Percentiles rank a stretch among this genome's conserved stretches.
Conservation (phyloP, 352 stramenopile species). For the Thraustochytrium sp. region DNA sequence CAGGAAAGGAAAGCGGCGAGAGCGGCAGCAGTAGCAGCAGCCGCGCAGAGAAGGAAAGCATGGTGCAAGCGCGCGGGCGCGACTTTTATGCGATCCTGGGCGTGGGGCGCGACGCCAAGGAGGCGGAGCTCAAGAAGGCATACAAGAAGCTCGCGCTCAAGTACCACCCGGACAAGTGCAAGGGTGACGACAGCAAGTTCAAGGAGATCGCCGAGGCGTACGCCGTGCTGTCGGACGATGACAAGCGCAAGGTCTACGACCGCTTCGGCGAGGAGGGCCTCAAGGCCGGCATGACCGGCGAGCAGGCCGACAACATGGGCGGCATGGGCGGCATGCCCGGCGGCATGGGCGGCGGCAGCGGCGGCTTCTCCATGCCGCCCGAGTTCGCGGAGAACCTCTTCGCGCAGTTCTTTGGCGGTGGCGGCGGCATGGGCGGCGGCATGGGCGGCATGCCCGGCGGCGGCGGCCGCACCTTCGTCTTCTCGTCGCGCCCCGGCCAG, state of each 20-base stretch:
- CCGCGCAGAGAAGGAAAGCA: not conserved
- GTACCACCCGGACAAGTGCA: constrained; percentile 78
- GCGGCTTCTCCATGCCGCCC: constrained; percentile 19
- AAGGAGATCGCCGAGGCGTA: constrained; percentile 46
- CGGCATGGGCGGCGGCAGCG: not conserved
- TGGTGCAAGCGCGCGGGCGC: not conserved
- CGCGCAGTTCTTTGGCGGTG: constrained; percentile 73
- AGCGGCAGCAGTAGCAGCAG: not conserved
- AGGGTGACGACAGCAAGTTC: constrained; percentile 17
- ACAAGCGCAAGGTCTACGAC: constrained; percentile 84
- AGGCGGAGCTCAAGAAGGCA: constrained; percentile 85
- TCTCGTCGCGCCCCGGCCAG: not conserved
- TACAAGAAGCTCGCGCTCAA: constrained; percentile 90
- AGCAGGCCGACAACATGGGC: constrained; percentile 51
- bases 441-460: constrained; percentile 67
- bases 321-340: not conserved
- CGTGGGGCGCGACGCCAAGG: constrained; percentile 31
- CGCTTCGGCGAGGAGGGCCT: constrained; percentile 82
- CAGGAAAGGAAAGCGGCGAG: not conserved
- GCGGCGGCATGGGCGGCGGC: constrained; percentile 56
- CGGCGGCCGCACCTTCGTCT: not conserved
- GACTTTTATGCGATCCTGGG: constrained; percentile 46
- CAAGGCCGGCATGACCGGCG: constrained; percentile 57
- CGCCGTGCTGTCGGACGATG: constrained; percentile 77
- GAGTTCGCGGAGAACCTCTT: constrained; percentile 59